Conservation (phyloP, 345 rosid genomes). For the Fremontodendron californicum region DNA sequence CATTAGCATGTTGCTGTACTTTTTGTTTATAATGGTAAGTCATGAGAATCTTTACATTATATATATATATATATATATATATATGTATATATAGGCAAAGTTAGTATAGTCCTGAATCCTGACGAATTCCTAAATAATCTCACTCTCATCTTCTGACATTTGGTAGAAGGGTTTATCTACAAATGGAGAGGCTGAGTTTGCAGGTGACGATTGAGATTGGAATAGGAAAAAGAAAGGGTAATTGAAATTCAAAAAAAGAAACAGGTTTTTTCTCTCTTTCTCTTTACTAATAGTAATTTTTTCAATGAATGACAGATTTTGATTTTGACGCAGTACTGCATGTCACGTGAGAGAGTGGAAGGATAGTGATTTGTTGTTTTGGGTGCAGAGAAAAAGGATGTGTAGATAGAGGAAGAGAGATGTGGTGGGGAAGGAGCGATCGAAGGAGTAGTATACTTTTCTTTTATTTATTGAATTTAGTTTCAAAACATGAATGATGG, state of each 20-base stretch:
- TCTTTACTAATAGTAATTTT: no score
- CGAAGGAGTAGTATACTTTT: no score
- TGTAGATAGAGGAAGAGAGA: background rate
- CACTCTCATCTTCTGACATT: constrained; percentile 1
- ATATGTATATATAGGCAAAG: background rate
- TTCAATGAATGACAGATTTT: background rate
- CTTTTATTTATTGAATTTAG: no score
- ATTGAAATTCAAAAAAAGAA: background rate
- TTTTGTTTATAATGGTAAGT: background rate
- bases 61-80: background rate
- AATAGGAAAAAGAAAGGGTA: background rate
- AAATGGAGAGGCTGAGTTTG: background rate
- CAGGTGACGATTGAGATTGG: constrained; percentile 25
- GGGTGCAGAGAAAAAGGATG: background rate
- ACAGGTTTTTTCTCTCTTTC: no score
- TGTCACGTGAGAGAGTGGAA: constrained; percentile 14
- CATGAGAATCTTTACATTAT: background rate
- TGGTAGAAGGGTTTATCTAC: background rate
- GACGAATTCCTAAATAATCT: no score
- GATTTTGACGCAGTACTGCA: constrained; percentile 15
- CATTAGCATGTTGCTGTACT: background rate
- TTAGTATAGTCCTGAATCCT: background rate
- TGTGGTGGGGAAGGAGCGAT: background rate
- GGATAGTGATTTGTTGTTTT: background rate
- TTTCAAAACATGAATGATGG: constrained; percentile 2